Conservation (phyloP, 345 rosid genomes). For the Cardiospermum halicacabum region DNA sequence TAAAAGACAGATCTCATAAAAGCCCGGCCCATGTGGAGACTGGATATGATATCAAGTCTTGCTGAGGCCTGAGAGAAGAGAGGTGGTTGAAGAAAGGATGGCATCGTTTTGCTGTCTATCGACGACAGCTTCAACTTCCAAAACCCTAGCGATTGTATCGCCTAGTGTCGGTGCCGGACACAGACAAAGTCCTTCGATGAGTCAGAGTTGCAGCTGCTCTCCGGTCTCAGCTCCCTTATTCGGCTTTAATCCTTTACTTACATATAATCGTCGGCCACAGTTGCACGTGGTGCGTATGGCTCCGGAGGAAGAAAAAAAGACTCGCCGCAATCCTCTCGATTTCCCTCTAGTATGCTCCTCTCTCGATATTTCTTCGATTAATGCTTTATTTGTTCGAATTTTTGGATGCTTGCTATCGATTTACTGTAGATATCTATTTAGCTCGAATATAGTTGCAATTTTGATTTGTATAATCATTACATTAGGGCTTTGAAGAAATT, state of each 20-base stretch:
- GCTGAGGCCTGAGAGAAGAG: neutral
- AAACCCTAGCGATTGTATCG: slow-evolving; percentile 8
- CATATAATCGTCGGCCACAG: neutral
- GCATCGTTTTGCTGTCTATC: slow-evolving; percentile 12
- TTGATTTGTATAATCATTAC: neutral
- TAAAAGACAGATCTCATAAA: neutral
- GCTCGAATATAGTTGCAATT: neutral
- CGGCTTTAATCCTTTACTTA: slow-evolving; percentile 8
- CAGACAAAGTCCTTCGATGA: slow-evolving; percentile 11
- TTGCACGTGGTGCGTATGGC: slow-evolving; percentile 61
- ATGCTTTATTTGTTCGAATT: neutral
- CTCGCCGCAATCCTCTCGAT: slow-evolving; percentile 67
- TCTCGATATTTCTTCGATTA: neutral
- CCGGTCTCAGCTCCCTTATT: slow-evolving; percentile 12
- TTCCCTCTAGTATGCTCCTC: slow-evolving; percentile 45
- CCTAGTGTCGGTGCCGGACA: neutral
- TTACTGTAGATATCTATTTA: neutral
- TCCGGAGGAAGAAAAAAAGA: slow-evolving; percentile 65
- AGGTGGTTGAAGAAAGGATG: slow-evolving; percentile 8
- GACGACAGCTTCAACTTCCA: slow-evolving; percentile 5
- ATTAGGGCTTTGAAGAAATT: neutral
- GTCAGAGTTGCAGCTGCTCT: slow-evolving; percentile 16
- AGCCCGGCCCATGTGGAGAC: neutral
- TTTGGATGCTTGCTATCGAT: neutral
- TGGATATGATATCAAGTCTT: neutral